Base-by-base conservation (phyloP, 345 rosid species). In the Citrus sinensis region DNA sequence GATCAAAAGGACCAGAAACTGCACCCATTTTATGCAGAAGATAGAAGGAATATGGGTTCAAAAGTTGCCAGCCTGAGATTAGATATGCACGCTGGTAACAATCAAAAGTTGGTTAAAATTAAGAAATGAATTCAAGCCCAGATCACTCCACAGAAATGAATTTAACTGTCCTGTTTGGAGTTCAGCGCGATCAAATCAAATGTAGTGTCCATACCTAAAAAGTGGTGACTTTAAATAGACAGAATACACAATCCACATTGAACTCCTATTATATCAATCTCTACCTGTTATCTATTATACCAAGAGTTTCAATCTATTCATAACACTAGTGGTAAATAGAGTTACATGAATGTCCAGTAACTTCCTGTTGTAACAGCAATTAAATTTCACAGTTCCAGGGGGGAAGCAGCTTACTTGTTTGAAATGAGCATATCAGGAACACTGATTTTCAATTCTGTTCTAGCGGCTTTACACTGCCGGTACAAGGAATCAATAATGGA, bases 361-460 rank as follows among this genome's bases (percentile, higher is more conserved):
- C 27, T 46, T 70, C 65, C 20, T 61, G 10, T 54, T 17, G 32
- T 30, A 73, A 61, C 75, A 72, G 39, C 34, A 20, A 70, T 13
- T 25, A 40, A 46, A 76, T 66, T 65, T n/a, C 54, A 76, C 14
- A 37, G 54, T 55, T 30, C 17, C 67, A 20, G 75, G 67, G 68
- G 32, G 63, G 22, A 74, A 83, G 73, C 61, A 78, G 46, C 97
- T 87, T 92, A 94, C 99, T 65, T 83, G 94, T 76, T 83, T 70
- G 82, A 74, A 67, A 92, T 88, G 54, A 80, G 81, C 81, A 90
- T 37, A 14, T 77, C 76, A 16, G 85, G 78, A 68, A 90, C 40
- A 73, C 76, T 79, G 67, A 76, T 78, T 85, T 85, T 88, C 58
- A 79, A 75, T 24, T 85, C 84, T 49, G 56, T 78, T 80, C 76